Base-by-base conservation (phyloP, 495 filamentous ascomycete species). In the Monascus purpureus region DNA sequence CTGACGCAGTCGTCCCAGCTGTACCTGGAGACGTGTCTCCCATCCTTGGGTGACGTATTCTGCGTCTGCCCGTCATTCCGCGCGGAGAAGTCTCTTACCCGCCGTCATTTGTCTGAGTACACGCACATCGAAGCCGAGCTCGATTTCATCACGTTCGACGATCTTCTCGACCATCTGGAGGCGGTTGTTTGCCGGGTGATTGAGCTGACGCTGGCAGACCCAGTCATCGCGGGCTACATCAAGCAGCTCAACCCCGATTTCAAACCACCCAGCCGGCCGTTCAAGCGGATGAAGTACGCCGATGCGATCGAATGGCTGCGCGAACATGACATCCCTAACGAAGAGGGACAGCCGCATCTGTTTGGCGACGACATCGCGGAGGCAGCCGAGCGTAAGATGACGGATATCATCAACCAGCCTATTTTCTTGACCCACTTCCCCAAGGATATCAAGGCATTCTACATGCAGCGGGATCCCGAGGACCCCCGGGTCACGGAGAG, bases 291-390 rank as follows among this genome's bases (percentile, higher is more conserved):
- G 92, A 77, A 74, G 57, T 96, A 99, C 64, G 59, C 68, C 12
- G 87, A 96, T 32, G 92, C 90, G 22, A 96, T 99, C 47, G 67
- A 81, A 22, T 99, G 92, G 92, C 70, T 99, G 36, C 68, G 69
- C 49, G 72, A 84, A 40, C 80, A 93, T 61, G 71, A 85, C 38
- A 93, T 96, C 40, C 68, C 63, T 46, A 95, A 95, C 68, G 88
- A 94, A 59, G 84, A 96, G 34, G 86, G 79, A 41, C 64, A 92
- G 42, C 72, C 80, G 8, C 90, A 99, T 49, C 61, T 70, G 22
- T 96, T 96, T 49, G 92, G 90, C 39, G 92, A 96, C 54, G 90
- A 99, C 50, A 99, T 99, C 40, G 92, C 92, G 24, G 90, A 99
- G 60, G 90, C 90, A 4, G 92, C 90, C 1, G 90, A 99, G 70